Conservation (phyloP, 345 rosid genomes). For the Populus euphratica region DNA sequence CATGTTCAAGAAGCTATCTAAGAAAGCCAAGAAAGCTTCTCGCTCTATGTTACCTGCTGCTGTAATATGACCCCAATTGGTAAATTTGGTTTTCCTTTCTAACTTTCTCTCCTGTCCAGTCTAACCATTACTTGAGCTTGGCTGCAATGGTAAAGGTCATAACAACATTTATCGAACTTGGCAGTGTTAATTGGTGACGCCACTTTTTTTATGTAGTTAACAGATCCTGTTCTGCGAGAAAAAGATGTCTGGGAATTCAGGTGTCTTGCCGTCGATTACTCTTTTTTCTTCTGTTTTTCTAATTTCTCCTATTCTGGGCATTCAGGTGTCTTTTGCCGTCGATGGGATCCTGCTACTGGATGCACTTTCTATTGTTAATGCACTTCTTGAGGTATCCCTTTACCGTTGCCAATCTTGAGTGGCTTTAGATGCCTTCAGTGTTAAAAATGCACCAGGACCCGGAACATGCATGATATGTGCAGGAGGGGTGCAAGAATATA, state of each 20-base stretch:
- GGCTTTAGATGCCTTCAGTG: neutral
- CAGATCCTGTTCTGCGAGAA: neutral
- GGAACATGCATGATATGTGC: neutral
- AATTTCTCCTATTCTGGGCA: neutral
- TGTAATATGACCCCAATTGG: conserved; percentile 58
- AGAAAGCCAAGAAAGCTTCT: conserved; percentile 68
- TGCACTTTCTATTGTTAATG: conserved; percentile 58
- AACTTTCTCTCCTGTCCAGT: neutral
- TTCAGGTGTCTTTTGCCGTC: conserved; percentile 74
- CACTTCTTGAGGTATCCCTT: conserved; percentile 65
- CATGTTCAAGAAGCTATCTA: conserved; percentile 58
- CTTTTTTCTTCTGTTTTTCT: neutral
- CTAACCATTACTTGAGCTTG: neutral
- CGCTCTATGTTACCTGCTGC: conserved; percentile 57
- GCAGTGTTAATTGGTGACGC: neutral
- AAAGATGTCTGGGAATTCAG: too few relatives aligned
- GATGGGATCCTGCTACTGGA: conserved; percentile 73
- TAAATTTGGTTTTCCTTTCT: conserved; percentile 16
- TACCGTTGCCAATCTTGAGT: neutral
- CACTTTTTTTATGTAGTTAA: neutral
- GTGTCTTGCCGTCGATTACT: neutral
- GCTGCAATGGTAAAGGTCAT: neutral
- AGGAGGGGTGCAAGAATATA: neutral
- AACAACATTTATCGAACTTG: neutral
- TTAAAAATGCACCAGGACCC: neutral